A percentile compares a stretch with the other conserved stretches of the same genome.
Evolutionary conservation across 164 flowering plant genomes (phyloP).

Genomic region (Chimonanthus salicifolius): DNA sequence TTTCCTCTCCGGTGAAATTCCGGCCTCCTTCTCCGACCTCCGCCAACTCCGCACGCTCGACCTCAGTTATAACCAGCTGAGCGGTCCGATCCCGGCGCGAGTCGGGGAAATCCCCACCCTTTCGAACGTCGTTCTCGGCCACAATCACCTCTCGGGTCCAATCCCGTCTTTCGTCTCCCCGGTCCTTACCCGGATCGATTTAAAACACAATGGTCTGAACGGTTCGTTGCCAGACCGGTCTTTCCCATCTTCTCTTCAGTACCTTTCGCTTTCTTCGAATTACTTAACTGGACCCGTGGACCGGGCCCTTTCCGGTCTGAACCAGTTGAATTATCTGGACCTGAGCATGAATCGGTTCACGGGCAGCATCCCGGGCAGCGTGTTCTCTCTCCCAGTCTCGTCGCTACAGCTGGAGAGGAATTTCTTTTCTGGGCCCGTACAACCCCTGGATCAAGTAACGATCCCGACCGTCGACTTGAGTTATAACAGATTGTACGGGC

Average conservation of each 20-base stretch:
- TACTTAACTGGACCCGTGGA: conserved; percentile 56
- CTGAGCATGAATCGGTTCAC: conserved; percentile 80
- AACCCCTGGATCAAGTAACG: conserved; percentile 47
- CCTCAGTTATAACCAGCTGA: conserved; percentile 71
- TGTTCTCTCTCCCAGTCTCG: conserved; percentile 60
- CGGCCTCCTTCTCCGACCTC: conserved; percentile 43
- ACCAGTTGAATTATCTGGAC: conserved; percentile 64
- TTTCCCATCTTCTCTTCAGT: conserved; percentile 64
- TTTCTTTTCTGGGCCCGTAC: conserved; percentile 55
- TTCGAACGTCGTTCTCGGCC: conserved; percentile 60
- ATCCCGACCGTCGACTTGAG: conserved; percentile 89
- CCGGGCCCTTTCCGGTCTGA: conserved; percentile 36
- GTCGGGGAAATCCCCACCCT: conserved; percentile 53
- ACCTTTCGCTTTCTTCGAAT: conserved; percentile 75
- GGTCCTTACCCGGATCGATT: conserved; percentile 58
- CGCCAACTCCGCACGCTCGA: conserved; percentile 60
- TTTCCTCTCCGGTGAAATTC: conserved; percentile 65
- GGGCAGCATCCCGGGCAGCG: conserved; percentile 55
- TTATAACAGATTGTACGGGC: conserved; percentile 66
- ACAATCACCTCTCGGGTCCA: conserved; percentile 67
- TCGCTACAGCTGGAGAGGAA: conserved; percentile 74
- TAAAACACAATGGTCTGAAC: conserved; percentile 76
- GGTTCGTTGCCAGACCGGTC: conserved; percentile 43
- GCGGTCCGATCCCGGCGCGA: conserved; percentile 47
- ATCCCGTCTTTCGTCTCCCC: conserved; percentile 54